phyloP scores from a whole-genome alignment of 2,329 filamentous ascomycete genomes.

The Pseudogymnoascus sp. region DNA sequence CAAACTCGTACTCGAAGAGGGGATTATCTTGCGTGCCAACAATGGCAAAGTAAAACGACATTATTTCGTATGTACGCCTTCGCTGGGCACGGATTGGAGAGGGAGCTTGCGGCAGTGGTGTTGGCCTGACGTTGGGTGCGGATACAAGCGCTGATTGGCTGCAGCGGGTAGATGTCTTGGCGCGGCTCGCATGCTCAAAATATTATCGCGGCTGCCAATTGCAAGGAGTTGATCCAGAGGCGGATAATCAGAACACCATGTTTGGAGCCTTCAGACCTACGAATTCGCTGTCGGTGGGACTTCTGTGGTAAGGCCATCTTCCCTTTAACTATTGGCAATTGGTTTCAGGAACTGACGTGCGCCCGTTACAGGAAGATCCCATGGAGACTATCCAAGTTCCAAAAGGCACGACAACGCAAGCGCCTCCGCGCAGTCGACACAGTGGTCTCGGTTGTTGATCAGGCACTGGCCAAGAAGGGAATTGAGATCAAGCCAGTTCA shows the following conservation, averaged over 20 bases:
- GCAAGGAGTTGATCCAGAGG: background rate
- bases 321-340: constrained; percentile 10
- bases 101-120: constrained; percentile 2
- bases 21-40: constrained; percentile 93
- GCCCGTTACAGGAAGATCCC: constrained; percentile 68
- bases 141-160: constrained; percentile 21
- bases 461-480: constrained; percentile 66
- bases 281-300: constrained; percentile 66
- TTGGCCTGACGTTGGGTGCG: constrained; percentile 11
- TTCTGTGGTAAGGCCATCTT: constrained; percentile 59
- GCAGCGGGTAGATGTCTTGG: constrained; percentile 19
- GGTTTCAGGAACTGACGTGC: constrained; percentile 17
- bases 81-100: constrained; percentile 23
- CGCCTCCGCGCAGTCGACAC: constrained; percentile 78
- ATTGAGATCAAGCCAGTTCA: constrained; percentile 69
- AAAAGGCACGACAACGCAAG: constrained; percentile 79
- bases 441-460: constrained; percentile 76
- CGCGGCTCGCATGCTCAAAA: constrained; percentile 15
- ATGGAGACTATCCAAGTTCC: constrained; percentile 86
- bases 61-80: constrained; percentile 34
- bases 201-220: constrained; percentile 7
- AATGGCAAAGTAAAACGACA: constrained; percentile 99
- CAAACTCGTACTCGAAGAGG: constrained; percentile 94
- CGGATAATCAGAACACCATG: constrained; percentile 45
- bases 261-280: constrained; percentile 78